Percentiles rank a stretch among this genome's conserved stretches.
Conservation (phyloP, 495 filamentous ascomycete species). For the Platismatia glauca region DNA sequence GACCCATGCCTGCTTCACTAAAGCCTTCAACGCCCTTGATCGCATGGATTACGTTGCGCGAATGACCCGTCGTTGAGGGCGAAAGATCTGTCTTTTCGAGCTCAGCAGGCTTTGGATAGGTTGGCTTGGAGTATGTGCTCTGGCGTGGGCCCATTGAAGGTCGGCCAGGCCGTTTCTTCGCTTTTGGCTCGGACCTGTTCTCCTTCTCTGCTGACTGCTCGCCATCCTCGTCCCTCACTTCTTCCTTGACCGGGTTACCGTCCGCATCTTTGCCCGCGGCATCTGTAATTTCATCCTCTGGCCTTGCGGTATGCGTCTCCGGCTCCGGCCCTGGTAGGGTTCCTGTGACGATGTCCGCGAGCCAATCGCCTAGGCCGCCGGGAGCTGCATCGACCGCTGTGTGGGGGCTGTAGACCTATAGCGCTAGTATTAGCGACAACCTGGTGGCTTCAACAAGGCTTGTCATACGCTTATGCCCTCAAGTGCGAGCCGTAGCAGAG, state of each 20-base stretch:
- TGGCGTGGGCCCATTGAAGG: conserved; percentile 15
- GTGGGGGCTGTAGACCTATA: conserved; percentile 76
- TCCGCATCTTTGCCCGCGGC: conserved; percentile 7
- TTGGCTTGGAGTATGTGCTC: conserved; percentile 35
- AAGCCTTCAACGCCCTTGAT: conserved; percentile 39
- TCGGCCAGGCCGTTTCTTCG: conserved; percentile 14
- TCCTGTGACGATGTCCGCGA: conserved; percentile 74
- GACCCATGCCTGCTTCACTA: conserved; percentile 67
- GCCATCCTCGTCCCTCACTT: conserved; percentile 6
- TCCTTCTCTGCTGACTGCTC: background rate
- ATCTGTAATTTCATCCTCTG: background rate
- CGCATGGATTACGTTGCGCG: conserved; percentile 44
- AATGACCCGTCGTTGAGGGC: conserved; percentile 34
- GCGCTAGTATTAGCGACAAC: conserved; percentile 14
- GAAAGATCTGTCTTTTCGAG: conserved; percentile 21
- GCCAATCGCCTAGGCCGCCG: conserved; percentile 88
- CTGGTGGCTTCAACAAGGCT: background rate
- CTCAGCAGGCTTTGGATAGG: conserved; percentile 31
- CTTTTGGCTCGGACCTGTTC: background rate
- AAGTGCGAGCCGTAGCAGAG: conserved; percentile 71
- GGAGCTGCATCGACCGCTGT: conserved; percentile 86
- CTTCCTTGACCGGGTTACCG: conserved; percentile 8
- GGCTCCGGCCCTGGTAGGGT: conserved; percentile 30
- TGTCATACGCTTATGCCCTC: conserved; percentile 66
- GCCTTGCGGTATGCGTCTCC: conserved; percentile 22